Evolutionary conservation across 176 grass and related monocot genomes (phyloP).

Genomic region (Triticum dicoccoides): DNA sequence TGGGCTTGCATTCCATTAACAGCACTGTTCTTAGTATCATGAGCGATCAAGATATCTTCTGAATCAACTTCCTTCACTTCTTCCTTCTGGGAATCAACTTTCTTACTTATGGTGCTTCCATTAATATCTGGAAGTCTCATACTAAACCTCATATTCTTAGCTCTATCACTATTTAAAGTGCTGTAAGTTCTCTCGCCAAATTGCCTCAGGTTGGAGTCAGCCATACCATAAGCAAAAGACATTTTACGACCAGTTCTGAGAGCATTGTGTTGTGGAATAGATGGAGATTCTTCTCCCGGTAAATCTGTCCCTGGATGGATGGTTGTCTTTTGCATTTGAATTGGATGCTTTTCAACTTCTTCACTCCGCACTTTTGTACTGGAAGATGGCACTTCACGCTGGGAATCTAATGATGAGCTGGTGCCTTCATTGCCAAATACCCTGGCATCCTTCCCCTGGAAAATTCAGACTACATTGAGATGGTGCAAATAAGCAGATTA

Average conservation of each 20-base stretch:
- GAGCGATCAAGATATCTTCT: constrained; percentile 40
- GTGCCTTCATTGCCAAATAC: constrained; percentile 28
- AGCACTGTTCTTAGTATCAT: constrained; percentile 27
- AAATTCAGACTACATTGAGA: constrained; percentile 22
- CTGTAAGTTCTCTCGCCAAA: constrained; percentile 62
- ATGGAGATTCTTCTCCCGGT: constrained; percentile 33
- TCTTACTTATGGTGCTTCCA: constrained; percentile 45
- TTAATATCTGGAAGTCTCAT: constrained; percentile 55
- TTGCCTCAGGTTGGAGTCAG: constrained; percentile 47
- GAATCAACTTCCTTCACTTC: constrained; percentile 73
- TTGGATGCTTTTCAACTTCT: constrained; percentile 42
- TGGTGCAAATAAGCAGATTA: constrained; percentile 4
- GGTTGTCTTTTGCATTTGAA: constrained; percentile 41
- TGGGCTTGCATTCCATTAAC: constrained; percentile 48
- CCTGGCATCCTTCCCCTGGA: constrained; percentile 43
- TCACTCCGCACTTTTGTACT: constrained; percentile 28
- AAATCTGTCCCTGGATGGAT: constrained; percentile 34
- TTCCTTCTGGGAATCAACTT: constrained; percentile 52
- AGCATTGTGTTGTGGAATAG: constrained; percentile 46
- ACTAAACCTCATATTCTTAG: constrained; percentile 60
- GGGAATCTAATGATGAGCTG: constrained; percentile 26
- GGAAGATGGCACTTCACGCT: constrained; percentile 26
- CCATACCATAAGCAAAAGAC: constrained; percentile 70
- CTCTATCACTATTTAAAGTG: constrained; percentile 74
- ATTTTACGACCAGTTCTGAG: constrained; percentile 68